Evolutionary conservation across 2,329 filamentous ascomycete species (phyloP), one percentile per base, ranked within the genome.

Genomic region (Plectosphaerella cucumerina): DNA sequence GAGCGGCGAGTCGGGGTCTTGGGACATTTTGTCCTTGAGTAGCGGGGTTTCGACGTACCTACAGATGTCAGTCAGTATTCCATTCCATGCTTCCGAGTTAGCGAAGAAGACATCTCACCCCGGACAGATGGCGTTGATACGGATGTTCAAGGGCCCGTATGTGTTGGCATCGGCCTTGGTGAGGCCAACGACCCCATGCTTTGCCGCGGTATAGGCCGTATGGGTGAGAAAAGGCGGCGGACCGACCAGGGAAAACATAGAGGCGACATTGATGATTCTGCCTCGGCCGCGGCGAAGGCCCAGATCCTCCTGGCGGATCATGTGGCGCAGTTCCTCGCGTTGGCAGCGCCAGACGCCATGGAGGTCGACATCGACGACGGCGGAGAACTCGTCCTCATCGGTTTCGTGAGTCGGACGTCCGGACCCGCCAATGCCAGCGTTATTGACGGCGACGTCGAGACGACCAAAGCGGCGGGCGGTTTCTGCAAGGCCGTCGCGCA

Each of bases 121-220:
- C 0, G 80, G 81, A 50, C 81, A 82, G n/a, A 84, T 75, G 3
- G 78, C 79, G 58, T 85, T 85, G 62, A 85, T 78, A 46, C 80
- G 74, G 51, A 84, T 81, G 4, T 72, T 73, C 46, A 69, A 59
- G 4, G 68, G 59, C 1, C 74, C 76, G 63, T 83, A 84, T 1
- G 70, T 69, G 46, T 74, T 71, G 2, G 75, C 80, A 55, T 84
- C 80, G 2, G 72, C 72, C 59, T 70, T 75, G 9, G 77, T 81
- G 44, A 85, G 65, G 0, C 77, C 77, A 47, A 81, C 58, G 5
- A 80, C 72, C 26, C 60, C 78, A 59, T 81, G 78, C 62, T 82
- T 83, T 44, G 74, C 69, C 0, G 76, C 68, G 4, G 71, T 60
- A 58, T 82, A 83, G 17, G 77, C 71, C 2, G 70, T 74, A 15